phyloP scores from a whole-genome alignment of 495 filamentous ascomycete species.

The Daldinia grandis region DNA sequence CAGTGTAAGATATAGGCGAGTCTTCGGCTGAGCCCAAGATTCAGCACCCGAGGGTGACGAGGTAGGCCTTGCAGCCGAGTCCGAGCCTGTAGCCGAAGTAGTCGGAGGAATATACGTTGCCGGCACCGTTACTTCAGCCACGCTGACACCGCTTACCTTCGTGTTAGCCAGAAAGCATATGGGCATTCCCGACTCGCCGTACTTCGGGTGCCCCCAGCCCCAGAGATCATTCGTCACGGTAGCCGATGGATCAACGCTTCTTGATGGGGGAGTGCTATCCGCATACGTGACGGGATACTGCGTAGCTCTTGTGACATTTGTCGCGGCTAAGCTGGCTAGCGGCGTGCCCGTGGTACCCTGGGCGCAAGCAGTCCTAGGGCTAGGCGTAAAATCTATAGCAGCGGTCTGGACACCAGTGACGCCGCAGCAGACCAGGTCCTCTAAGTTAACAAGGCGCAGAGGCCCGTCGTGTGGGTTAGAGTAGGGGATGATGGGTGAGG shows the following conservation, averaged over 20 bases:
- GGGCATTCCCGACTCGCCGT: conserved; percentile 27
- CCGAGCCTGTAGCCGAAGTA: conserved; percentile 2
- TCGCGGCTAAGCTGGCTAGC: conserved; percentile 25
- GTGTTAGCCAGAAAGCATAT: conserved; percentile 28
- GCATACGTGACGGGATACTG: conserved; percentile 19
- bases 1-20: background rate
- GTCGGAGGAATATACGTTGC: conserved; percentile 21
- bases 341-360: conserved; percentile 18
- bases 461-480: background rate
- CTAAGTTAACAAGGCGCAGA: background rate
- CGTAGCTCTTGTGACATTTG: conserved; percentile 1
- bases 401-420: conserved; percentile 15
- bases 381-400: conserved; percentile 1
- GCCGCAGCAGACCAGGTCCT: conserved; percentile 27
- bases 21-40: background rate
- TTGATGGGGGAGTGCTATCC: background rate
- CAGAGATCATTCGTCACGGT: conserved; percentile 30
- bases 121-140: conserved; percentile 30
- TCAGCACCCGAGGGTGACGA: conserved; percentile 7
- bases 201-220: conserved; percentile 17
- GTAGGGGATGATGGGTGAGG: background rate
- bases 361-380: conserved; percentile 15
- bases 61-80: background rate
- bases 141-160: conserved; percentile 7
- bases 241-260: background rate